phyloP scores from a whole-genome alignment of 768 basidiomycete species.

The Tylopilus rubrobrunneus region DNA sequence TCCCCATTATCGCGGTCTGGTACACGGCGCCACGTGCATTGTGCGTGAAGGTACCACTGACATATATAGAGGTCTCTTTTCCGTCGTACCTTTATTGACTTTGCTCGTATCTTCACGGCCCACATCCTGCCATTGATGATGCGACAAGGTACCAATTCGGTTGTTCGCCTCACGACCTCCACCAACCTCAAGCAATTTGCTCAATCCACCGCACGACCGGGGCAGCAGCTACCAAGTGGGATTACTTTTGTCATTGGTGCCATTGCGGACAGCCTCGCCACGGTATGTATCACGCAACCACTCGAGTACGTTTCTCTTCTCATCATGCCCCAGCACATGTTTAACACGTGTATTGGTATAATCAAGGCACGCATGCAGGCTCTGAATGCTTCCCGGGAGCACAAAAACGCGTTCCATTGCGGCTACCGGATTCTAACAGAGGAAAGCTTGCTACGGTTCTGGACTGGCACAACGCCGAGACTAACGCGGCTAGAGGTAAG shows the following conservation, averaged over 20 bases:
- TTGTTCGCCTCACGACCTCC: constrained; percentile 93
- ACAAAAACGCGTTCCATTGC: constrained; percentile 94
- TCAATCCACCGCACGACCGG: constrained; percentile 77
- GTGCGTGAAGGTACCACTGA: constrained; percentile 76
- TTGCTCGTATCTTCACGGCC: too few relatives aligned
- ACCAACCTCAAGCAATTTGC: constrained; percentile 91
- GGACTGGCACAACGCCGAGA: constrained; percentile 94
- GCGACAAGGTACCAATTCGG: constrained; percentile 97
- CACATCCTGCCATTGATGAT: constrained; percentile 61
- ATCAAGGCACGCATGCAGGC: constrained; percentile 99
- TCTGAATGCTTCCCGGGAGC: constrained; percentile 74
- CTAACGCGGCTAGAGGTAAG: constrained; percentile 79
- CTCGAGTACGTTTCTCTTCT: constrained; percentile 53
- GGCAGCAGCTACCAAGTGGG: constrained; percentile 77
- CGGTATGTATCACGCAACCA: constrained; percentile 88
- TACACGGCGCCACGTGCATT: constrained; percentile 82
- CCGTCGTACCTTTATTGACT: too few relatives aligned
- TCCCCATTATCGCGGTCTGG: constrained; percentile 82
- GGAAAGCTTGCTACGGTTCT: constrained; percentile 88
- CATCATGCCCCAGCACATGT: neutral
- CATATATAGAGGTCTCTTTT: constrained; percentile 88
- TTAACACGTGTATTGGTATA: constrained; percentile 49
- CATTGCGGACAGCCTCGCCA: constrained; percentile 90
- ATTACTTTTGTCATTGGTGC: constrained; percentile 95
- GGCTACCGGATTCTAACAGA: constrained; percentile 92